Percentiles rank a stretch among this genome's conserved stretches.
Evolutionary conservation across 805 yeast species (phyloP).

Genomic region (Candida vaughaniae): DNA sequence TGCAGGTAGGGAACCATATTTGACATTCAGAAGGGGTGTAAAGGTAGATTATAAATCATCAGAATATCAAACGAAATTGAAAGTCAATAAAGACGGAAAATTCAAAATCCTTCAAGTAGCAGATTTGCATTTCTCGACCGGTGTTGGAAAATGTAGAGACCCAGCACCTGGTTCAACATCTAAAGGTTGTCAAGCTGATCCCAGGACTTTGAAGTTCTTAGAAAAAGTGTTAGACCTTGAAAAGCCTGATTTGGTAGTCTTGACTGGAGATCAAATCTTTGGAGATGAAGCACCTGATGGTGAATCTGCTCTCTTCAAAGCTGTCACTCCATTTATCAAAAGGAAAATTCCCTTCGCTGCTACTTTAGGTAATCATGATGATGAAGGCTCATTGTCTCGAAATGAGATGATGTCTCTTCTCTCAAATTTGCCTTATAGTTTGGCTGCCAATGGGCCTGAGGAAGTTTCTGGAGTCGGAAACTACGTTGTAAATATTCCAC

Average conservation of each 20-base stretch:
- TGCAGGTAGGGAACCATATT: slow-evolving; percentile 20
- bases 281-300: slow-evolving; percentile 82
- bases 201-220: slow-evolving; percentile 62
- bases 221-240: slow-evolving; percentile 67
- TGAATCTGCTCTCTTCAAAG: slow-evolving; percentile 77
- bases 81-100: slow-evolving; percentile 41
- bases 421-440: slow-evolving; percentile 62
- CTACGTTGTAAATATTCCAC: slow-evolving; percentile 54
- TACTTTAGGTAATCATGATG: slow-evolving; percentile 92
- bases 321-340: slow-evolving; percentile 63
- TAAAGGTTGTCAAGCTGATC: slow-evolving; percentile 73
- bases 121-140: slow-evolving; percentile 88
- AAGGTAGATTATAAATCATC: slow-evolving; percentile 25
- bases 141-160: slow-evolving; percentile 76
- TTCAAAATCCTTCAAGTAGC: slow-evolving; percentile 88
- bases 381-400: slow-evolving; percentile 71
- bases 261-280: slow-evolving; percentile 90
- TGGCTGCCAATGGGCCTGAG: slow-evolving; percentile 61
- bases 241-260: slow-evolving; percentile 78
- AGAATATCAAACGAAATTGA: slow-evolving; percentile 30
- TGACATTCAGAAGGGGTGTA: slow-evolving; percentile 38
- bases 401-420: slow-evolving; percentile 58
- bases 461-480: slow-evolving; percentile 83
- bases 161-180: slow-evolving; percentile 53
- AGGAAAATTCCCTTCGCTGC: slow-evolving; percentile 80